These are phyloP conservation scores for Pichia pseudocactophila DNA, from an alignment of 805 yeast species.

Conservation along the genomic window DNA sequence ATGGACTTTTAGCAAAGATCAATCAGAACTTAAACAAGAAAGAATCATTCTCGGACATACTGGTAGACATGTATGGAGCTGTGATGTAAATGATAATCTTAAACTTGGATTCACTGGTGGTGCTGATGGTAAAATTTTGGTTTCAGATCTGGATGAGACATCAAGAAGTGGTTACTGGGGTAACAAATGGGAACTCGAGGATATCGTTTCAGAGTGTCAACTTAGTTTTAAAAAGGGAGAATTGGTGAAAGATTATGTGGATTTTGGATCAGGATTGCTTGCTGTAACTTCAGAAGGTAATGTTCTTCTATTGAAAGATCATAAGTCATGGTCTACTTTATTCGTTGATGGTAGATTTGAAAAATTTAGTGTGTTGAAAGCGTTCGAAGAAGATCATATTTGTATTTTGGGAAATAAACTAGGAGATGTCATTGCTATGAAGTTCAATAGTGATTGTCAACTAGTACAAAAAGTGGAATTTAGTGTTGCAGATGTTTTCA, in stretches of 20 bases:
- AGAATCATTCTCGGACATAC: slow-evolving; percentile 59
- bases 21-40: slow-evolving; percentile 31
- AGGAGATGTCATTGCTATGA: slow-evolving; percentile 37
- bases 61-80: slow-evolving; percentile 86
- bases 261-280: slow-evolving; percentile 37
- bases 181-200: slow-evolving; percentile 24
- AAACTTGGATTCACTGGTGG: slow-evolving; percentile 76
- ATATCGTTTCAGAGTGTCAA: slow-evolving; percentile 25
- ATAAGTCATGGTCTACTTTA: slow-evolving; percentile 22
- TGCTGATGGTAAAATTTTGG: slow-evolving; percentile 76
- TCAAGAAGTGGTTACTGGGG: slow-evolving; percentile 25
- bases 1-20: slow-evolving; percentile 46
- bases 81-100: slow-evolving; percentile 40
- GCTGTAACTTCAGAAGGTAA: slow-evolving; percentile 55
- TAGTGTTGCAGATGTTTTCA: slow-evolving; percentile 26
- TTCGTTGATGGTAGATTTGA: slow-evolving; percentile 21
- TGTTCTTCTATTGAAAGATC: slow-evolving; percentile 29
- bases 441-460: slow-evolving; percentile 31
- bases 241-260: slow-evolving; percentile 50
- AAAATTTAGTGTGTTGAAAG: slow-evolving; percentile 23
- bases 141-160: slow-evolving; percentile 42
- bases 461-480: slow-evolving; percentile 19
- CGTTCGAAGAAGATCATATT: slow-evolving; percentile 15
- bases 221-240: slow-evolving; percentile 37
- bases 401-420: slow-evolving; percentile 24